phyloP scores from a whole-genome alignment of 768 basidiomycete genomes.

The Mycena sanguinolenta region DNA sequence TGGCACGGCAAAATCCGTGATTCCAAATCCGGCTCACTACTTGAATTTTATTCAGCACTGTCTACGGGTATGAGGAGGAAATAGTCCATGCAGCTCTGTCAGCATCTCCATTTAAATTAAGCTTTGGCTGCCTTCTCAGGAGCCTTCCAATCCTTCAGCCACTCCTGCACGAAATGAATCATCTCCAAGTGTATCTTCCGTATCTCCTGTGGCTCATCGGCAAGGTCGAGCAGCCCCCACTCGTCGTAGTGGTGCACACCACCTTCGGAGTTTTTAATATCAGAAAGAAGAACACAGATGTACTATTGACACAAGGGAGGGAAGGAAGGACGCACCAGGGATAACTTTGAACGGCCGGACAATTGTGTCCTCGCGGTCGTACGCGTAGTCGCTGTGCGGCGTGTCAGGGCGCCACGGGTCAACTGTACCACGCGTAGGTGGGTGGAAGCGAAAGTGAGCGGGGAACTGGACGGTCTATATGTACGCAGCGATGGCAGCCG shows the following conservation, averaged over 20 bases:
- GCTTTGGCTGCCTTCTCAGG: slow-evolving; percentile 15
- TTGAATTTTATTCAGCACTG: neutral
- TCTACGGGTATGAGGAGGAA: neutral
- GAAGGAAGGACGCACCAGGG: slow-evolving; percentile 65
- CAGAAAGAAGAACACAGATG: neutral
- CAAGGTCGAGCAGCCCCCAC: slow-evolving; percentile 75
- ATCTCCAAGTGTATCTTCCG: slow-evolving; percentile 84
- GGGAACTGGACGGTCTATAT: neutral
- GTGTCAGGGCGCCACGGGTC: slow-evolving; percentile 94
- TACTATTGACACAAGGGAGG: no score
- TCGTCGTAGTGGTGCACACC: slow-evolving; percentile 85
- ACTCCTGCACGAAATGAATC: slow-evolving; percentile 81
- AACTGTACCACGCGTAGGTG: no score
- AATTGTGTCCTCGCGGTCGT: slow-evolving; percentile 76
- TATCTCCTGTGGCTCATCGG: slow-evolving; percentile 83
- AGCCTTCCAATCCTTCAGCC: slow-evolving; percentile 68
- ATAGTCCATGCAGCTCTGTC: neutral
- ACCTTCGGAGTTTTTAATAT: slow-evolving; percentile 56
- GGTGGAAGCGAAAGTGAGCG: neutral
- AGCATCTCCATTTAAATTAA: neutral
- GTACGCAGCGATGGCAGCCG: neutral
- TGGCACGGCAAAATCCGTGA: no score
- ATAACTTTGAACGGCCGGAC: slow-evolving; percentile 89
- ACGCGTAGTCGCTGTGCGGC: slow-evolving; percentile 83
- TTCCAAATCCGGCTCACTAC: no score